Evolutionary conservation across 768 basidiomycete genomes (phyloP), one percentile per base, ranked within the genome.

Genomic region (Asterophora parasitica): DNA sequence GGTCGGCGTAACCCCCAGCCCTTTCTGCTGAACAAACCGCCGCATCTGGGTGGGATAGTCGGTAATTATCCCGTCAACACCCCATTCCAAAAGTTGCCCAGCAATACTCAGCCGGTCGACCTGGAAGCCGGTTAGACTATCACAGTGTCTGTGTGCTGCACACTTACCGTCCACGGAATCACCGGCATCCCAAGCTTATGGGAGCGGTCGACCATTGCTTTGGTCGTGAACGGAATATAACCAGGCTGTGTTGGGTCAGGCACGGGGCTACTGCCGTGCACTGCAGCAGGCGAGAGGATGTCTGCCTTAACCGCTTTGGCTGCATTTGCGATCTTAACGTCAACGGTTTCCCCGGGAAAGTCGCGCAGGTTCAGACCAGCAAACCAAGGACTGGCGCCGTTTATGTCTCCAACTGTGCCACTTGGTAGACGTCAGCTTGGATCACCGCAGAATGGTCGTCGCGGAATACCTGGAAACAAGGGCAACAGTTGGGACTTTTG

Each of bases 51-150:
- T 64, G 3, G 88, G 85, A 60, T 81, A 87, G 59, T 91, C 88
- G 4, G 86, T 81, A 56, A 91, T 90, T 47, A 91, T 77, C 0
- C 87, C 88, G 61, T 90, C 88, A 0, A 80, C 81, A 3, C 78
- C 78, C 69, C 74, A 76, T 12, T 72, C 71, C 28, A 82, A 46
- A 34, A 90, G 59, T 52, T 81, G 72, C n/a, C 85, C 79, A 2
- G 77, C 75, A 31, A 80, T 67, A 55, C 77, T 81, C 48, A 85
- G 65, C 15, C 72, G 67, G 59, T 89, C 80, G 49, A 84, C 74
- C 84, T 87, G 58, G 6, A 50, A 11, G 45, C 6, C 23, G 40
- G 32, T 9, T 42, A 37, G 23, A 47, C 35, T 15, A 38, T 7
- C 16, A 31, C 13, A 2, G 8, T 33, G 26, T 6, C n/a, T 28